phyloP scores from a whole-genome alignment of 768 basidiomycete species.

The Russula earlei region DNA sequence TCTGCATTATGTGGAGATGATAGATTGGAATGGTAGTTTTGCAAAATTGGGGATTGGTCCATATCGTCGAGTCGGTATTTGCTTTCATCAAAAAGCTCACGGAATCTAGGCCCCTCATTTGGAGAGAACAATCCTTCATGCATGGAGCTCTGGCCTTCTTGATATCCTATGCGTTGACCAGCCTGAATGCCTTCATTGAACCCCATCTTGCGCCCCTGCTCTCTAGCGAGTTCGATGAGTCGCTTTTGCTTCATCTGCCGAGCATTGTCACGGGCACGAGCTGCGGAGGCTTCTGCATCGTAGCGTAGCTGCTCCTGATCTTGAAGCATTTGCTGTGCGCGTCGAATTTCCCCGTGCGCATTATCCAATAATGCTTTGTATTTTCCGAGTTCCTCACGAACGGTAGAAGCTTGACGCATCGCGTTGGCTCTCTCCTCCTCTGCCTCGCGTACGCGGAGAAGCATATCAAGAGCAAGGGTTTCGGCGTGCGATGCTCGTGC shows the following conservation, averaged over 20 bases:
- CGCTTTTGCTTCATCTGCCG: conserved; percentile 36
- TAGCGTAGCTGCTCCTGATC: conserved; percentile 34
- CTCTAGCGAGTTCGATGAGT: conserved; percentile 32
- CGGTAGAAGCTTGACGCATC: conserved; percentile 31
- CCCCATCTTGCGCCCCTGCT: conserved; percentile 35
- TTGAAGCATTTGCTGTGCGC: conserved; percentile 36
- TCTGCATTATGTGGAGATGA: neutral
- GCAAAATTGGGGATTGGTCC: conserved; percentile 2
- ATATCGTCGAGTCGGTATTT: conserved; percentile 6
- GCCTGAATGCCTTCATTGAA: conserved; percentile 33
- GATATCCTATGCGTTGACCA: conserved; percentile 17
- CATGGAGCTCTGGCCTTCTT: conserved; percentile 2
- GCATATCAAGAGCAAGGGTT: conserved; percentile 38
- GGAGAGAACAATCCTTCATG: neutral
- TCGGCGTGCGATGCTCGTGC: conserved; percentile 37
- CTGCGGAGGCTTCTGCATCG: conserved; percentile 38
- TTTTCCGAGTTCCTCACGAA: conserved; percentile 35
- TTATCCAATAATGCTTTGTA: conserved; percentile 39
- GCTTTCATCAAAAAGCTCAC: conserved; percentile 7
- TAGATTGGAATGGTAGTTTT: neutral
- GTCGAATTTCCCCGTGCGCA: conserved; percentile 36
- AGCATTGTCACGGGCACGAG: conserved; percentile 36
- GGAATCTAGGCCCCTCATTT: conserved; percentile 5
- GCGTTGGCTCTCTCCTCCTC: conserved; percentile 32
- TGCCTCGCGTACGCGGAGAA: conserved; percentile 32